phyloP scores from a whole-genome alignment of 257 asterid species.

The Nyctanthes arbortristis region DNA sequence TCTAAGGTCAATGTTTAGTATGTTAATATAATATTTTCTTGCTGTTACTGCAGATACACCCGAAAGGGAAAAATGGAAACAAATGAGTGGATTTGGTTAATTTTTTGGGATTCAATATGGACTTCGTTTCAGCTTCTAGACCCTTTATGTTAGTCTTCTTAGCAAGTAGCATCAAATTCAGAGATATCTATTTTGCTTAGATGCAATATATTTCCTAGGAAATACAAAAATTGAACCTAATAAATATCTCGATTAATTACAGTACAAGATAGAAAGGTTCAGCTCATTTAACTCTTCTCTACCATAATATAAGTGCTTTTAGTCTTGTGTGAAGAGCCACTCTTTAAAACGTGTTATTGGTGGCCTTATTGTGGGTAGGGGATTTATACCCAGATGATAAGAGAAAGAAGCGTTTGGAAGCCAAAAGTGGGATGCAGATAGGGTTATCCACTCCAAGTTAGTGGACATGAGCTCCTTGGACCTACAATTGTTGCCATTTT shows the following conservation, averaged over 20 bases:
- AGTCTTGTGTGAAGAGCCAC: not conserved
- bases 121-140: not conserved
- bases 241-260: not conserved
- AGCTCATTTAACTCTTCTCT: not conserved
- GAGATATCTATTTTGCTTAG: not conserved
- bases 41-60: not conserved
- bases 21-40: not conserved
- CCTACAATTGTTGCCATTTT: not conserved
- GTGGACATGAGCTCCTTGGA: not conserved
- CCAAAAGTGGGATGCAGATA: not conserved
- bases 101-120: not conserved
- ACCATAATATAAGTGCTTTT: not conserved
- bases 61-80: constrained; percentile 5
- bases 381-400: not conserved
- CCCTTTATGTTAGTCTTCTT: not conserved
- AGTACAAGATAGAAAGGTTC: not conserved
- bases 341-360: constrained; percentile 3
- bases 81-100: not conserved
- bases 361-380: not conserved
- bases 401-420: not conserved
- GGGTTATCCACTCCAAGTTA: not conserved
- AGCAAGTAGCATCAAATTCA: not conserved
- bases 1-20: constrained; percentile 52
- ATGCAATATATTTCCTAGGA: not conserved
- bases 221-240: not conserved